These are phyloP conservation scores for Salvia splendens DNA, from an alignment of 257 asterid genomes.

Conservation along the genomic window DNA sequence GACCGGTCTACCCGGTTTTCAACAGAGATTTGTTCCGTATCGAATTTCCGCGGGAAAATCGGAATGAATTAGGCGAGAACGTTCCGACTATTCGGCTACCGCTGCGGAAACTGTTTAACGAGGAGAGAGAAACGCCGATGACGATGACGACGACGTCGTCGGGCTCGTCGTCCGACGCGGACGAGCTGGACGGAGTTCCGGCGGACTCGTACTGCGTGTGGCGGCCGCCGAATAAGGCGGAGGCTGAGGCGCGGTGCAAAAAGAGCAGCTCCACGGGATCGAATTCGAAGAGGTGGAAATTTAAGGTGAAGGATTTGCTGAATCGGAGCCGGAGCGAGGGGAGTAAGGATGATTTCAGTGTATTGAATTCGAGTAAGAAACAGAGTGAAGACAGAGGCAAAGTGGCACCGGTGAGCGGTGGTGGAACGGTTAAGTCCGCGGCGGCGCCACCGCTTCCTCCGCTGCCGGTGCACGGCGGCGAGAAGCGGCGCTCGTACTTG, in stretches of 20 bases:
- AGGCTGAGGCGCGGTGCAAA: constrained; percentile 39
- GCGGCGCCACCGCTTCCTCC: constrained; percentile 28
- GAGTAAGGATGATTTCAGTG: constrained; percentile 38
- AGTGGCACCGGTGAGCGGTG: constrained; percentile 9
- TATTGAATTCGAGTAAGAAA: constrained; percentile 27
- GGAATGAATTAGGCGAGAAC: constrained; percentile 4
- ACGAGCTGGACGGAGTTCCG: constrained; percentile 51
- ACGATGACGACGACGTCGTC: constrained; percentile 44
- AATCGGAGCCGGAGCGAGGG: constrained; percentile 57
- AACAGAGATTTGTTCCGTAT: constrained; percentile 33
- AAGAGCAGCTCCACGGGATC: constrained; percentile 58
- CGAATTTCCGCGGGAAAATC: not conserved
- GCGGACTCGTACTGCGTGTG: constrained; percentile 58
- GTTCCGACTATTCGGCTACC: constrained; percentile 42
- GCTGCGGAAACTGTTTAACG: constrained; percentile 48
- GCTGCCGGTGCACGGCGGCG: constrained; percentile 29
- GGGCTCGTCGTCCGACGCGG: constrained; percentile 48
- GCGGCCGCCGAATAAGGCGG: constrained; percentile 37
- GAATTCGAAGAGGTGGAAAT: constrained; percentile 50
- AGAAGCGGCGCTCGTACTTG: constrained; percentile 46
- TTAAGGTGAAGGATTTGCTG: constrained; percentile 44
- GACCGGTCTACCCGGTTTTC: constrained; percentile 62
- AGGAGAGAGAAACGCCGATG: constrained; percentile 48
- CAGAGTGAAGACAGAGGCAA: constrained; percentile 28
- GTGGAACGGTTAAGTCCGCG: constrained; percentile 29